A percentile compares a stretch with the other conserved stretches of the same genome.
Evolutionary conservation across 1,139 yeast genomes (phyloP).

Genomic region (Wickerhamomyces sp.): DNA sequence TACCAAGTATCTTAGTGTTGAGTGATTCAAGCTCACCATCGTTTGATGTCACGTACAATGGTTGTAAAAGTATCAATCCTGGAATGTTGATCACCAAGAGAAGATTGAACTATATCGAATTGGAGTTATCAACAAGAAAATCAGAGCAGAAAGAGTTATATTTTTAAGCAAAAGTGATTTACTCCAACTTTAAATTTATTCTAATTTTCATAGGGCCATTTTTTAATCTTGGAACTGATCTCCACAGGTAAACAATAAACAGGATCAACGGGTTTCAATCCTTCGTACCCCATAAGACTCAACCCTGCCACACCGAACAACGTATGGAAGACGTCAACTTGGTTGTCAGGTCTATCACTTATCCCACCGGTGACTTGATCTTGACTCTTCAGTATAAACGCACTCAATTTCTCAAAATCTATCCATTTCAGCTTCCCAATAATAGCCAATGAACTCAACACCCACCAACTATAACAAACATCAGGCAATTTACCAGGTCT

Average conservation of each 20-base stretch:
- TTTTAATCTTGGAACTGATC: constrained; percentile 40
- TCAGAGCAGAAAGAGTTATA: constrained; percentile 44
- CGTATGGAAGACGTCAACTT: constrained; percentile 90
- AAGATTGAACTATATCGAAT: constrained; percentile 64
- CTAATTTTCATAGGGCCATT: constrained; percentile 48
- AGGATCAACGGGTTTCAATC: constrained; percentile 67
- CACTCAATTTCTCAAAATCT: constrained; percentile 50
- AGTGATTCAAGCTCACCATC: constrained; percentile 66
- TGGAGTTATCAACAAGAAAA: constrained; percentile 52
- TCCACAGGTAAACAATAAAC: constrained; percentile 73
- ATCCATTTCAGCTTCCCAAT: constrained; percentile 70
- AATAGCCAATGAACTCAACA: constrained; percentile 70
- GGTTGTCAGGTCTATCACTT: constrained; percentile 86
- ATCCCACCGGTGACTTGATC: constrained; percentile 81
- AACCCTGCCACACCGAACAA: constrained; percentile 86
- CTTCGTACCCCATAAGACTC: constrained; percentile 60
- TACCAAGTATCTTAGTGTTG: constrained; percentile 65
- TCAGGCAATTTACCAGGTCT: constrained; percentile 96
- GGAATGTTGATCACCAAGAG: constrained; percentile 50
- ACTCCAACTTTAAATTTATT: no score
- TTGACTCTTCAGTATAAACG: constrained; percentile 72
- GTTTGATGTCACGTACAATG: constrained; percentile 75
- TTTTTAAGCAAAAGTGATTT: constrained; percentile 26
- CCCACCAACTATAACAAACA: constrained; percentile 99
- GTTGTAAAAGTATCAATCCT: constrained; percentile 75